Evolutionary conservation across 2,329 filamentous ascomycete genomes (phyloP).

Genomic region (Fusarium bactridioides): DNA sequence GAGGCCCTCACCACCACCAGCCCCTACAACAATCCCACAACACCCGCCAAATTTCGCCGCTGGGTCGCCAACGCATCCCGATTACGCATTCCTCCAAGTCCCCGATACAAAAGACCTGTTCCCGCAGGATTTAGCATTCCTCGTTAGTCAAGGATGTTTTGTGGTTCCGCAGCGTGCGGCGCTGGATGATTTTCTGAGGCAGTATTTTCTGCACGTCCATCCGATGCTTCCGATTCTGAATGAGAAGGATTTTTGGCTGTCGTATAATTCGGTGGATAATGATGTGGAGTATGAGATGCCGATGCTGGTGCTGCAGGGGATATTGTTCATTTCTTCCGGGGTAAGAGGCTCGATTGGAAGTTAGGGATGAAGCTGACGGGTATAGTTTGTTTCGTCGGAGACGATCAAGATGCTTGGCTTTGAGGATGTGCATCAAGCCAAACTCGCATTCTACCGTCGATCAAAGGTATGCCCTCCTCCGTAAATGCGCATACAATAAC

Average conservation of each 20-base stretch:
- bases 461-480: slow-evolving; percentile 13
- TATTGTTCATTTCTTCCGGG: slow-evolving; percentile 35
- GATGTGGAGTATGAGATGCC: slow-evolving; percentile 23
- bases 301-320: slow-evolving; percentile 34
- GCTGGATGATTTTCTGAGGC: slow-evolving; percentile 41
- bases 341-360: neutral
- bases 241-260: slow-evolving; percentile 37
- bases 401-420: slow-evolving; percentile 34
- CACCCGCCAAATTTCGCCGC: neutral
- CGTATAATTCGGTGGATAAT: slow-evolving; percentile 26
- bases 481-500: rapidly evolving
- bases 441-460: slow-evolving; percentile 36
- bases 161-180: slow-evolving; percentile 32
- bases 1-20: neutral
- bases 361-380: neutral
- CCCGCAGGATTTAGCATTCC: slow-evolving; percentile 38
- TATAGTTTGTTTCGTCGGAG: slow-evolving; percentile 30
- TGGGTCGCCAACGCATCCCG: slow-evolving; percentile 21
- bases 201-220: slow-evolving; percentile 43
- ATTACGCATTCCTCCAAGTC: slow-evolving; percentile 34
- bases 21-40: neutral
- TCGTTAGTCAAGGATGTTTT: slow-evolving; percentile 40
- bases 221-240: slow-evolving; percentile 41
- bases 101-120: slow-evolving; percentile 32
- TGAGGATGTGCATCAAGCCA: slow-evolving; percentile 35